Base-by-base conservation (phyloP, 441 rosid species). In the Erodium chrysanthum region DNA sequence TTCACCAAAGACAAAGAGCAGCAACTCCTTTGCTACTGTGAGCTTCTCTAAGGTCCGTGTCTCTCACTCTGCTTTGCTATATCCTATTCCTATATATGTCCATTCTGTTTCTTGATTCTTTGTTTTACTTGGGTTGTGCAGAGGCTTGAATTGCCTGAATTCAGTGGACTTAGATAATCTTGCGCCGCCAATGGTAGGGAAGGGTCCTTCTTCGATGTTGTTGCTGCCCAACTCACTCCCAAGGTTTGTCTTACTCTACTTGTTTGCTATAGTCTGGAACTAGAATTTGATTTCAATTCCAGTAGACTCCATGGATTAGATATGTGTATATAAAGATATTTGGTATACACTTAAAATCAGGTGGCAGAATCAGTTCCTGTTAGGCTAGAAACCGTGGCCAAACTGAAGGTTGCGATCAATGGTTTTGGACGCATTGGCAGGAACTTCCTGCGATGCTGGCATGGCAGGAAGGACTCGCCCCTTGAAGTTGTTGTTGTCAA, bases 371-470 rank as follows among this genome's bases (percentile, higher is more conserved):
- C 88, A 54, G 69, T 77, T 68, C 83, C 92, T 35, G 66, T 74
- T 11, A 85, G 87, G 81, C 86, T 81, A 76, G 85, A 86, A 74
- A 81, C 91, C 11, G 87, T 82, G 63, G 95, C 97, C 37, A 90
- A 90, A 77, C 73, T 93, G 83, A 93, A 89, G 84, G 98, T 93
- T 62, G 98, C 98, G 1, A 89, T 93, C 78, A 93, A 93, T 66
- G 97, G 98, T 68, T 93, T 90, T 60, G 98, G 98, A 75, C 79
- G 96, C 71, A 90, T 90, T 79, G 98, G 98, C 68, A 81, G 98
- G 85, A 93, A 93, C 86, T 90, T 93, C 78, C 90, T 93, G 11
- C 81, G 98, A 71, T 93, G 98, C 80, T 93, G 98, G 96, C 98
- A 90, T 14, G 98, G 95, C 14, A 83, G 98, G 77, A 84, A 90